Percentiles rank a stretch among this genome's conserved stretches.
Evolutionary conservation across 1,284 basidiomycete genomes (phyloP).

Genomic region (Cryptococcus amylolentus): DNA sequence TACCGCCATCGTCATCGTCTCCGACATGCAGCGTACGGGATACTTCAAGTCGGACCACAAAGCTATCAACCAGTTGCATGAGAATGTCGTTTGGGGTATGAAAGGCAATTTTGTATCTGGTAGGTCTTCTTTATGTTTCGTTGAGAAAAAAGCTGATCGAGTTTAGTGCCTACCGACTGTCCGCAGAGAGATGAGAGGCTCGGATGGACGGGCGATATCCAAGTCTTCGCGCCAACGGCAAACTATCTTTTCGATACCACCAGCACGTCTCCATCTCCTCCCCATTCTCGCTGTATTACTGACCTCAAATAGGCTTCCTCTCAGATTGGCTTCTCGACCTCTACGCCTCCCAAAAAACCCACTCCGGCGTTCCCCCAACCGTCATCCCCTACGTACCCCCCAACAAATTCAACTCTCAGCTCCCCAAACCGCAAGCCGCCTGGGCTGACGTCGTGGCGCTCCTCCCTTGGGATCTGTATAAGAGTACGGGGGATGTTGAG

Average conservation of each 20-base stretch:
- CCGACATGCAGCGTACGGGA: conserved; percentile 32
- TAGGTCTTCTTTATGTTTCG: background rate
- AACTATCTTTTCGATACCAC: conserved; percentile 34
- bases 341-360: conserved; percentile 21
- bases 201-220: conserved; percentile 44
- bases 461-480: conserved; percentile 33
- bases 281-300: background rate
- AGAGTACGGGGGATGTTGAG: conserved; percentile 19
- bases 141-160: background rate
- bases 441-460: conserved; percentile 35
- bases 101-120: conserved; percentile 35
- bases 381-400: conserved; percentile 29
- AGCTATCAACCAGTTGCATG: conserved; percentile 31
- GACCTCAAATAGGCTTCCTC: background rate
- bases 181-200: conserved; percentile 45
- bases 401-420: conserved; percentile 5
- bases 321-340: conserved; percentile 36
- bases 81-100: conserved; percentile 35
- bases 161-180: conserved; percentile 37
- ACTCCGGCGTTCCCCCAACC: conserved; percentile 22
- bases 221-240: conserved; percentile 37
- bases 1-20: conserved; percentile 28
- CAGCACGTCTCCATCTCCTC: background rate
- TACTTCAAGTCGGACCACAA: conserved; percentile 31
- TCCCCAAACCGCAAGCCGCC: conserved; percentile 15